A percentile compares a stretch with the other conserved stretches of the same genome.
phyloP scores from a whole-genome alignment of 345 rosid genomes.

The Acer yangbiense region DNA sequence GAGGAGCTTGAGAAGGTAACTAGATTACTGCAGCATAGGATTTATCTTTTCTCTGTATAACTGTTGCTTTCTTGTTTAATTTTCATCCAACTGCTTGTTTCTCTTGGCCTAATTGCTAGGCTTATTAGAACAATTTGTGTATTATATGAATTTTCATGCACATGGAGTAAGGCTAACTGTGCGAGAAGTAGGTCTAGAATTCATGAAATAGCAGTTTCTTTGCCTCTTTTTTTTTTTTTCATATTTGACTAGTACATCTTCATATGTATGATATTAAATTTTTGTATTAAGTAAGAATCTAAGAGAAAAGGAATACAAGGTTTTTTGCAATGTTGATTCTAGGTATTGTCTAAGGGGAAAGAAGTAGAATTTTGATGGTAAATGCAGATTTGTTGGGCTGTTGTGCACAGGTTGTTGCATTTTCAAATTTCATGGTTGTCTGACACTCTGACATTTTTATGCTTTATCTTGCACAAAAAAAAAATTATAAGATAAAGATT shows the following conservation, averaged over 20 bases:
- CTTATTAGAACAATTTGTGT: neutral
- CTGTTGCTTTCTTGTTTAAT: neutral
- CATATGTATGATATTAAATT: too few species aligned
- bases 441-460: neutral
- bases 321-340: neutral
- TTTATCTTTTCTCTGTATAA: neutral
- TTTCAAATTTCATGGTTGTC: neutral
- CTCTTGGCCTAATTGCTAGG: neutral
- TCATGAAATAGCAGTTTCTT: neutral
- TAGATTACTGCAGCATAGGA: neutral
- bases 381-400: neutral
- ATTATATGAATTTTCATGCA: neutral
- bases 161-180: neutral
- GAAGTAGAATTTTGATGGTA: neutral
- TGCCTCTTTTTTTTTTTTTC: neutral
- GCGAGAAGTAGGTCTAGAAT: neutral
- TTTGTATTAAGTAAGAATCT: neutral
- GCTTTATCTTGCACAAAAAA: neutral
- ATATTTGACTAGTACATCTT: neutral
- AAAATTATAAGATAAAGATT: too few species aligned
- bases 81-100: neutral
- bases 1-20: slow-evolving; percentile 94
- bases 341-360: too few species aligned
- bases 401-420: neutral
- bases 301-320: neutral